Conservation (phyloP, 1,139 yeast species). For the Scheffersomyces illinoinensis region DNA sequence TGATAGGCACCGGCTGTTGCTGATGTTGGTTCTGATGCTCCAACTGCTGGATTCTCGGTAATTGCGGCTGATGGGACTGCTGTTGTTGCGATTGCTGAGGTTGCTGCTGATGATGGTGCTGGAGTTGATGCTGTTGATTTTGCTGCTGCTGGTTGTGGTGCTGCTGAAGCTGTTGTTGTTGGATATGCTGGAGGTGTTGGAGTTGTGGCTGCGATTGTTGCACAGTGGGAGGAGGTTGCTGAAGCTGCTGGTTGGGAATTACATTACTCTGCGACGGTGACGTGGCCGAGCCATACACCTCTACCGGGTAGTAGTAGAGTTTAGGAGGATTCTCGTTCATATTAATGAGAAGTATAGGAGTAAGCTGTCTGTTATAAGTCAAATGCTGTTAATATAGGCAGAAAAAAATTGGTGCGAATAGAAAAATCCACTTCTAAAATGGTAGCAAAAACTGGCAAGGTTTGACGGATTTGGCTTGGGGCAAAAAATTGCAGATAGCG, state of each 20-base stretch:
- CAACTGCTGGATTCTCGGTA: constrained; percentile 2
- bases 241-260: constrained; percentile 7
- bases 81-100: constrained; percentile 6
- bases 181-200: not conserved
- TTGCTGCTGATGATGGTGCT: constrained; percentile 1
- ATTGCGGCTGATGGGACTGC: constrained; percentile 3
- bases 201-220: constrained; percentile 4
- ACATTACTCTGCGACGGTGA: constrained; percentile 1
- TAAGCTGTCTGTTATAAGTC: not conserved
- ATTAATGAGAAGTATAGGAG: not conserved
- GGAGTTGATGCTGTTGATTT: constrained; percentile 2
- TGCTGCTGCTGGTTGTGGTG: not conserved
- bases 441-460: not conserved
- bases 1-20: constrained; percentile 1
- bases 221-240: constrained; percentile 2
- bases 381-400: not conserved
- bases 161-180: not conserved
- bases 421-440: not conserved
- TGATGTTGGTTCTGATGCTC: constrained; percentile 5
- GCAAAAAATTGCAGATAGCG: not conserved
- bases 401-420: not conserved
- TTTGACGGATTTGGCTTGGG: not conserved
- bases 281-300: not conserved
- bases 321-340: not conserved
- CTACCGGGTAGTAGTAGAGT: not conserved